phyloP scores from a whole-genome alignment of 2,329 filamentous ascomycete genomes.

The Alternaria incomplexa region DNA sequence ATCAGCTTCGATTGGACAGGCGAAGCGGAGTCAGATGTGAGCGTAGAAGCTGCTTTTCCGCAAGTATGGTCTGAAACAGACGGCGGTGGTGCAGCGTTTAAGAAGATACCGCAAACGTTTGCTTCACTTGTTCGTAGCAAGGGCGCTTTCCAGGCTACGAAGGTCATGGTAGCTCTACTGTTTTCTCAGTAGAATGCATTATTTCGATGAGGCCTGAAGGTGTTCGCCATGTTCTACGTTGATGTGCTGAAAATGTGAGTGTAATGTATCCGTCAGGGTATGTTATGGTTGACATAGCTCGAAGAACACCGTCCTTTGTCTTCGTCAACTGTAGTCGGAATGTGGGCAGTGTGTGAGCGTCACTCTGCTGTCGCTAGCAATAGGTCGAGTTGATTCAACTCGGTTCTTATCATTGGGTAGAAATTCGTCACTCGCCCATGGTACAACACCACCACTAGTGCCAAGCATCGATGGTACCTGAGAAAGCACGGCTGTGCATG shows the following conservation, averaged over 20 bases:
- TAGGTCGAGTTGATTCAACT: neutral
- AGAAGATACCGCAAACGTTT: slow-evolving; percentile 66
- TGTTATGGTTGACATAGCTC: neutral
- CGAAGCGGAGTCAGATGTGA: slow-evolving; percentile 67
- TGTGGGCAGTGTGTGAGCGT: fast-evolving
- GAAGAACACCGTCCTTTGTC: neutral
- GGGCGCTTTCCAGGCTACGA: slow-evolving; percentile 63
- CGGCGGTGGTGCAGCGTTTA: slow-evolving; percentile 58
- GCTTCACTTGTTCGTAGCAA: slow-evolving; percentile 62
- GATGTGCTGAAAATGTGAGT: neutral
- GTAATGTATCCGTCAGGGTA: neutral
- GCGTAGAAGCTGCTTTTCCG: slow-evolving; percentile 63
- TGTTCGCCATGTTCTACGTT: neutral
- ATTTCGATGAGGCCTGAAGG: neutral
- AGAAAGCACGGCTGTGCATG: neutral
- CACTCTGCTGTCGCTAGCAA: neutral
- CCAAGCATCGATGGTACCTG: neutral
- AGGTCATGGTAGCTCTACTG: slow-evolving; percentile 66
- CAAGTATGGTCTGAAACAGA: slow-evolving; percentile 68
- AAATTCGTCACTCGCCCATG: neutral
- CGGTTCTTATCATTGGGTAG: neutral
- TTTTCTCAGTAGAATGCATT: slow-evolving; percentile 29
- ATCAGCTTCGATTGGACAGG: slow-evolving; percentile 76
- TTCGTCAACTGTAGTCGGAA: neutral
- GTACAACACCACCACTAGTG: neutral